phyloP scores from a whole-genome alignment of 352 stramenopile species.

The Aphanomyces stellatus region DNA sequence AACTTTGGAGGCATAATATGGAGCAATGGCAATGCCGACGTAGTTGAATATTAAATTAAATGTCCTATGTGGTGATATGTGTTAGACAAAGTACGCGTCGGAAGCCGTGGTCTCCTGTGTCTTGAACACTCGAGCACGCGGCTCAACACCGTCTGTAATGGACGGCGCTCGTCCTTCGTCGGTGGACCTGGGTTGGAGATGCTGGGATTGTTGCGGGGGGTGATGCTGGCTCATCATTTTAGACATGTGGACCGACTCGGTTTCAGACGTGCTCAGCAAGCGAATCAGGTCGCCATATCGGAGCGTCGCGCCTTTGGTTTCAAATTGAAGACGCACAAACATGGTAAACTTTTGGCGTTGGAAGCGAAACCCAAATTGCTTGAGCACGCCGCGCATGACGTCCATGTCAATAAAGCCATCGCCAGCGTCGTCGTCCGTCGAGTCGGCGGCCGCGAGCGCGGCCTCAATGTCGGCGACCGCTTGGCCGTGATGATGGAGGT shows the following conservation, averaged over 20 bases:
- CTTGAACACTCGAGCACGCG: no score
- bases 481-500: neutral
- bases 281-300: conserved; percentile 6
- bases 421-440: conserved; percentile 7
- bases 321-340: conserved; percentile 15
- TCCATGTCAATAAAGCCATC: conserved; percentile 18
- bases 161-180: no score
- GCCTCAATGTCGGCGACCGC: neutral
- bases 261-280: neutral
- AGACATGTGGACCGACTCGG: neutral
- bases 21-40: no score
- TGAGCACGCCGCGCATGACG: conserved; percentile 1
- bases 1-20: no score
- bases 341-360: conserved; percentile 14
- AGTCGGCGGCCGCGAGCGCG: neutral
- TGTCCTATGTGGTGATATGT: no score
- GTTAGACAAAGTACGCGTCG: no score
- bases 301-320: conserved; percentile 16
- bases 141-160: no score
- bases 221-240: neutral
- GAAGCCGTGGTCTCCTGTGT: no score
- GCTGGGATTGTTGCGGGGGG: no score
- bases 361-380: conserved; percentile 18
- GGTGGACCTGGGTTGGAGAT: no score
- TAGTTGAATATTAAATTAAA: no score